Evolutionary conservation across 768 basidiomycete species (phyloP).

Genomic region (Postia placenta): DNA sequence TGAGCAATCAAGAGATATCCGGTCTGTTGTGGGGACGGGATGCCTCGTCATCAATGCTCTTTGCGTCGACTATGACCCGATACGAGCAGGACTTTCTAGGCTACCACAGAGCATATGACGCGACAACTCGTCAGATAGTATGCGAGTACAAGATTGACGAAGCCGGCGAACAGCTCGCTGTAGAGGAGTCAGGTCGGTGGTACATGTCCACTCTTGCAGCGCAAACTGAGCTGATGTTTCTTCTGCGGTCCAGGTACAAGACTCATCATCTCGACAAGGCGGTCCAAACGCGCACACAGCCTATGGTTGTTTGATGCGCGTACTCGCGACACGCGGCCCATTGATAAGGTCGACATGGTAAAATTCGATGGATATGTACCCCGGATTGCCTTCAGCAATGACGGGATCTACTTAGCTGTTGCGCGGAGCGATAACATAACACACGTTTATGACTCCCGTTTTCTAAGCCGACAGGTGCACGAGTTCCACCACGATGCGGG

Average conservation of each 20-base stretch:
- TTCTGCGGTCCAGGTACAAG: neutral
- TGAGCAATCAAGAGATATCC: slow-evolving; percentile 15
- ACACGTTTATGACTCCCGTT: slow-evolving; percentile 61
- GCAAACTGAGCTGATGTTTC: neutral
- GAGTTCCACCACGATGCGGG: slow-evolving; percentile 40
- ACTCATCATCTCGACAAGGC: neutral
- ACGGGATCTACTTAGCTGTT: slow-evolving; percentile 53
- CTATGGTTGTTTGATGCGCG: neutral
- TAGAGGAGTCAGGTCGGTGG: slow-evolving; percentile 39
- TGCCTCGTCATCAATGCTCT: slow-evolving; percentile 33
- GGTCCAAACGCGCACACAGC: neutral
- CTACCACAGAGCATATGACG: slow-evolving; percentile 47
- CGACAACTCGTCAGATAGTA: slow-evolving; percentile 2
- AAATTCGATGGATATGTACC: slow-evolving; percentile 27
- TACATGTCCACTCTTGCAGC: no score
- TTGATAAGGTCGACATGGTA: neutral
- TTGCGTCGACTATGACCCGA: slow-evolving; percentile 51
- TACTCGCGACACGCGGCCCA: neutral
- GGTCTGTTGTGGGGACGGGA: slow-evolving; percentile 48
- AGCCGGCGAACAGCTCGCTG: slow-evolving; percentile 46
- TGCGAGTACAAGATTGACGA: slow-evolving; percentile 40
- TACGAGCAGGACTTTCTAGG: slow-evolving; percentile 24
- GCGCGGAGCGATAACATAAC: slow-evolving; percentile 52
- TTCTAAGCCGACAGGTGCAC: slow-evolving; percentile 38
- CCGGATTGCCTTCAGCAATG: slow-evolving; percentile 48